Base-by-base conservation (phyloP, 1,284 basidiomycete genomes). In the Rhodotorula sp. region DNA sequence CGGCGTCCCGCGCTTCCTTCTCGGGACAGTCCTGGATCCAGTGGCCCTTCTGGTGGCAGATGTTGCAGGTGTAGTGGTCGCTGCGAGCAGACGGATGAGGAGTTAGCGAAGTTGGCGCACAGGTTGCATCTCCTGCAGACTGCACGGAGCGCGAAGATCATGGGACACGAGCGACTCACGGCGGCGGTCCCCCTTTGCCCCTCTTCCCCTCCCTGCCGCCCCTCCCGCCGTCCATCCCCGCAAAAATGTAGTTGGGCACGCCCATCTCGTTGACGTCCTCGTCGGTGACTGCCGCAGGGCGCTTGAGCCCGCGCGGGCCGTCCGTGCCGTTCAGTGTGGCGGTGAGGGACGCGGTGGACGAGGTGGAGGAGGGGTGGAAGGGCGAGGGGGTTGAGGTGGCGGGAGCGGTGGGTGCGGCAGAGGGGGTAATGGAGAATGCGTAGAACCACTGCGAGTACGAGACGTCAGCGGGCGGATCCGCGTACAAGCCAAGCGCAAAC, bases 11-110 rank as follows among this genome's bases (percentile, higher is more conserved):
- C 22, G 69, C 70, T 19, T 71, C 67, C 57, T 74, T 69, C n/a
- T 88, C 84, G 1, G 90, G 88, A 78, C 94, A 97, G 78, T 96
- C 92, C 67, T 91, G 88, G 59, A 96, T 86, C 78, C 88, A 91
- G 82, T 97, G 94, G 6, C 85, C 84, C 64, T 77, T 77, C 27
- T 75, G 64, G 19, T 71, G 54, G 61, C 75, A 77, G 34, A 77
- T 73, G n/a, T 63, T 63, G 69, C 75, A 77, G 3, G 65, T 77
- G 69, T 77, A 77, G 61, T 77, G 70, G 12, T 76, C 74, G 22
- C 70, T 75, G 64, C 21, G 34, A 6, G 12, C 29, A 13, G 7
- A 7, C 6, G 25, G 15, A 54, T n/a, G 22, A 8, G 6, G 17
- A 3, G 48, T 36, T 25, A 51, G 34, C 6, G 3, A 10, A 22